Base-by-base conservation (phyloP, 2,329 filamentous ascomycete species). In the Cercospora sesami region DNA sequence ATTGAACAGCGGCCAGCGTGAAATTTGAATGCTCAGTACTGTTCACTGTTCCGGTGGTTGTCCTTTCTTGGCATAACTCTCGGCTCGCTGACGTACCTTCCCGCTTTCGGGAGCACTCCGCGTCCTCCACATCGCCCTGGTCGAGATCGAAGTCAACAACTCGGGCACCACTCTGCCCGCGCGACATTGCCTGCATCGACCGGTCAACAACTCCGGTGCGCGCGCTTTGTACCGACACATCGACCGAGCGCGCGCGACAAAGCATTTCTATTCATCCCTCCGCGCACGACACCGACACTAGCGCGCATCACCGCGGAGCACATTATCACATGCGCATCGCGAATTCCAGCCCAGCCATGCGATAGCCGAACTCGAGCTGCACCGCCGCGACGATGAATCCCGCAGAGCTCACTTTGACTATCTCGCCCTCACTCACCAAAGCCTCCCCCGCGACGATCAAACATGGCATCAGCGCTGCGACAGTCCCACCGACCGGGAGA, bases 391-490 rank as follows among this genome's bases (percentile, higher is more conserved):
- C 45, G 28, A 79, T 79, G 77, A 77, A 79, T 70, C 78, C 77
- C 23, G 76, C 78, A 66, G 75, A 77, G 48, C 72, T 78, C 31
- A 72, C 68, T 26, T 70, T 62, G 66, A 67, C 62, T 39, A 71
- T 66, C 45, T 76, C 69, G 61, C 74, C 74, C 12, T 72, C 70
- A 10, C 70, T 74, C 14, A 74, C 73, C 65, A 78, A 77, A 62
- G 70, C 73, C 14, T 65, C 73, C 5, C 69, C 74, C 10, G 69
- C 71, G 10, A 30, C 68, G 73, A 77, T 83, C 70, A 85, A 85
- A 68, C 81, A 83, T 59, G 82, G 82, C 62, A 85, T 85, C 73
- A 79, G 81, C 30, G 77, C 59, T 26, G 60, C 66, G 31, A 61
- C 63, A 16, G 36, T 64, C 6, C 59, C 55, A 7, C 63, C 70